Base-by-base conservation (phyloP, 495 filamentous ascomycete species). In the Arthonia radiata region DNA sequence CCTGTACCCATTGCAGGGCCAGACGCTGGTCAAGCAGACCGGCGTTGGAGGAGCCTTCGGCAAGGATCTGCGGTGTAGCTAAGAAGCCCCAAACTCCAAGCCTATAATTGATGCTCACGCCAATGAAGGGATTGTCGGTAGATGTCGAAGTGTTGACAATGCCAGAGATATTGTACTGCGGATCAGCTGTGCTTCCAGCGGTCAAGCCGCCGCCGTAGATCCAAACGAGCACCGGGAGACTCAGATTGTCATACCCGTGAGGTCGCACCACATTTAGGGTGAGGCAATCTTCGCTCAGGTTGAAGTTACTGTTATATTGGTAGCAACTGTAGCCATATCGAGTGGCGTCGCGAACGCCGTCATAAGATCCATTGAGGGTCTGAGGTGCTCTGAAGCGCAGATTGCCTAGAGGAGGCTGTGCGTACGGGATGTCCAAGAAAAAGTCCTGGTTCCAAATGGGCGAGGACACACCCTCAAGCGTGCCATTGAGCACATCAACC, bases 361-460 rank as follows among this genome's bases (percentile, higher is more conserved):
- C 23, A 44, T 49, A 61, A 16, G 52, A 37, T 1, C 48, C 34
- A 26, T 59, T 49, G 0, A 72, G 31, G 1, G 59, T 39, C 41
- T 63, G 57, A 0, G 71, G 66, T 11, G 56, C 45, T 25, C 60
- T 61, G 30, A 66, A 67, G 1, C 65, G 47, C 22, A 67, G 53
- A 2, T 54, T 37, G 0, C 57, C 64, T 1, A 56, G 53, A 1
- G 71, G 69, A 4, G 59, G 53, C 30, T 68, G 53, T 4, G 69
- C 69, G 37, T 63, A 75, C 1, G 71, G 70, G 7, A 77, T 59
- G 1, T 63, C 67, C 28, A 67, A 61, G 38, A 71, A 75, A 23
- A 48, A 37, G 25, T 63, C 55, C 36, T 63, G 57, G 15, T 54
- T 30, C 37, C 50, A 64, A 15, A 33, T 24, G 3, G 47, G 9